Evolutionary conservation across 306 rosid genomes (phyloP).

Genomic region (Cotoneaster glaucophyllus): DNA sequence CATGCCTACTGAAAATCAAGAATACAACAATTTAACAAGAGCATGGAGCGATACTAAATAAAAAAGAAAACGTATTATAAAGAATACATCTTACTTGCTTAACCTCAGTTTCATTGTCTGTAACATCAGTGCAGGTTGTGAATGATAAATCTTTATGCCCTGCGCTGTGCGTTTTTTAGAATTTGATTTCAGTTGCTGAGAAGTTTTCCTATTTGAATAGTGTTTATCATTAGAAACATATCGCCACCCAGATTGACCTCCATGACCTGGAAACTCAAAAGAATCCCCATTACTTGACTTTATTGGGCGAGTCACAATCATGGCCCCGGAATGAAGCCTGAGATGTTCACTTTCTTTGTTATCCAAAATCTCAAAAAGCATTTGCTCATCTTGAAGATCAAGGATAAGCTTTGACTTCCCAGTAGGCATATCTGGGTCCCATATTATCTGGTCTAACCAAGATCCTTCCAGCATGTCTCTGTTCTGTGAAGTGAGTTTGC

Average conservation of each 20-base stretch:
- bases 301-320: slow-evolving; percentile 54
- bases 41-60: not conserved
- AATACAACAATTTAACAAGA: not conserved
- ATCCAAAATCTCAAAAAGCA: slow-evolving; percentile 90
- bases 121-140: slow-evolving; percentile 84
- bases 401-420: slow-evolving; percentile 74
- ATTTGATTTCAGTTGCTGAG: slow-evolving; percentile 88
- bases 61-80: not conserved
- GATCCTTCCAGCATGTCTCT: slow-evolving; percentile 71
- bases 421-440: slow-evolving; percentile 57
- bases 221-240: slow-evolving; percentile 79
- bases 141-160: slow-evolving; percentile 86
- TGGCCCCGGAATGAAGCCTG: slow-evolving; percentile 85
- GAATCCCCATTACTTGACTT: slow-evolving; percentile 49
- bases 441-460: slow-evolving; percentile 79
- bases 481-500: slow-evolving; percentile 57
- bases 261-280: slow-evolving; percentile 64
- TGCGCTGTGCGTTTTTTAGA: slow-evolving; percentile 83
- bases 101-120: slow-evolving; percentile 92
- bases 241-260: slow-evolving; percentile 89
- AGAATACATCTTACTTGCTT: slow-evolving; percentile 66
- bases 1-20: not conserved
- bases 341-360: slow-evolving; percentile 54
- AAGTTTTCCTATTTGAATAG: slow-evolving; percentile 80
- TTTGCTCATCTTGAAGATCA: slow-evolving; percentile 94